Evolutionary conservation across 371 early-diverging fungal species (phyloP).

Genomic region (Amoeboradix gromovi): DNA sequence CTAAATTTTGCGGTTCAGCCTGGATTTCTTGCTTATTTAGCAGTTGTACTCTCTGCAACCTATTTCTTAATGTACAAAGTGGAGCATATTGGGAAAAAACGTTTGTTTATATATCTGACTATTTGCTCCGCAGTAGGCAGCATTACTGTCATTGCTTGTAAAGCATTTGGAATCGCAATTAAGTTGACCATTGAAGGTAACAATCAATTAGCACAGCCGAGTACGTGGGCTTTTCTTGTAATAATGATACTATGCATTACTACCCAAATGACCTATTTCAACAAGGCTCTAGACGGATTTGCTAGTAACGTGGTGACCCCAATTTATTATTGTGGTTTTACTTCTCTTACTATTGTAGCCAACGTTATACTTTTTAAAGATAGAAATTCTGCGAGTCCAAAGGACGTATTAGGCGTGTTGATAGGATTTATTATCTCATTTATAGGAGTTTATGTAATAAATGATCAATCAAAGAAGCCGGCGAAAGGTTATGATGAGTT

Average conservation of each 20-base stretch:
- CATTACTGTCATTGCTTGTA: conserved; percentile 60
- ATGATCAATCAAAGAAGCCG: too few relatives aligned
- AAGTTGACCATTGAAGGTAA: conserved; percentile 59
- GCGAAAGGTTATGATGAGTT: too few relatives aligned
- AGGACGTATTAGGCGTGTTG: conserved; percentile 47
- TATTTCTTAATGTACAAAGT: conserved; percentile 43
- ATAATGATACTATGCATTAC: conserved; percentile 45
- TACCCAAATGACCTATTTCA: conserved; percentile 81
- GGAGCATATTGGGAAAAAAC: conserved; percentile 41
- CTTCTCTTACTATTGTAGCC: conserved; percentile 59
- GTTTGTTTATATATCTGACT: conserved; percentile 53
- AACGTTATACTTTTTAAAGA: conserved; percentile 60
- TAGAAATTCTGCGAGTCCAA: conserved; percentile 34
- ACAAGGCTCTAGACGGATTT: conserved; percentile 67
- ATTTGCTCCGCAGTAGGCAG: conserved; percentile 62
- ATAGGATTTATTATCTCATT: conserved; percentile 67
- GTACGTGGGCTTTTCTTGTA: conserved; percentile 54
- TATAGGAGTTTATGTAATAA: conserved; percentile 54
- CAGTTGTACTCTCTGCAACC: conserved; percentile 24
- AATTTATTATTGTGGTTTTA: conserved; percentile 73
- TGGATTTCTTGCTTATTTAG: conserved; percentile 46
- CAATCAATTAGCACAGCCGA: conserved; percentile 56
- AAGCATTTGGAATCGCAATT: conserved; percentile 64
- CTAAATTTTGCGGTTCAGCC: conserved; percentile 37
- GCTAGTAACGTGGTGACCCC: conserved; percentile 56